These are phyloP conservation scores for Beta corolliflora DNA, from an alignment of 179 eudicot genomes.

Conservation along the genomic window DNA sequence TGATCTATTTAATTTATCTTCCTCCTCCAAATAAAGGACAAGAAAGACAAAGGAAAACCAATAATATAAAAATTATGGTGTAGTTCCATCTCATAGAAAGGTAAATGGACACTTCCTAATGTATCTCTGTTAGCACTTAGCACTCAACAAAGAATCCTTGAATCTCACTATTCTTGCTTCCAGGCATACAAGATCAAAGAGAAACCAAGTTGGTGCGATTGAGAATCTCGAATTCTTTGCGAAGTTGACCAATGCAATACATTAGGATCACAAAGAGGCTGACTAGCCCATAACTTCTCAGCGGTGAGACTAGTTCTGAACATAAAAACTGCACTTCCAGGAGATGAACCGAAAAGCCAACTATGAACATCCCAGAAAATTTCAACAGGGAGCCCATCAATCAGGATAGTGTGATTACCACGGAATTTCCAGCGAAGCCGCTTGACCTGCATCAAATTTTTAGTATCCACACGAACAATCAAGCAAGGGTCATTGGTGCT, in stretches of 20 bases:
- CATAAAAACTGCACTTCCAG: constrained; percentile 74
- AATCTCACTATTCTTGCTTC: constrained; percentile 65
- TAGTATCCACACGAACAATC: constrained; percentile 53
- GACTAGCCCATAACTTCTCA: constrained; percentile 64
- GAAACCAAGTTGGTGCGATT: constrained; percentile 51
- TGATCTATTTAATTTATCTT: constrained; percentile 33
- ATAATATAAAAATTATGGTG: constrained; percentile 36
- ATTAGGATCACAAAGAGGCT: constrained; percentile 46
- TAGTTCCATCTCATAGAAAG: constrained; percentile 43
- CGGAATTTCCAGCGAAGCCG: constrained; percentile 74
- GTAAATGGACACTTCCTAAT: constrained; percentile 44
- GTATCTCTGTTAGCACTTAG: constrained; percentile 51
- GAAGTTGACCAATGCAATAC: constrained; percentile 54
- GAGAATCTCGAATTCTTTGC: constrained; percentile 58
- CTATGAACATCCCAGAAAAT: constrained; percentile 82
- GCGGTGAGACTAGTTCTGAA: constrained; percentile 56
- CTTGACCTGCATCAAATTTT: constrained; percentile 68
- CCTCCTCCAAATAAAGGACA: constrained; percentile 26
- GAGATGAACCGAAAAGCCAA: constrained; percentile 60
- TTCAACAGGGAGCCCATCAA: constrained; percentile 68
- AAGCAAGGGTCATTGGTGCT: constrained; percentile 54
- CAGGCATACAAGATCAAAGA: constrained; percentile 73
- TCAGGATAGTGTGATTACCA: constrained; percentile 63
- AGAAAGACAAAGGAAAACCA: constrained; percentile 36
- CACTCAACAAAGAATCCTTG: constrained; percentile 41